These are phyloP conservation scores for Globisporangium nagaii DNA, from an alignment of 352 stramenopile species.

Conservation along the genomic window DNA sequence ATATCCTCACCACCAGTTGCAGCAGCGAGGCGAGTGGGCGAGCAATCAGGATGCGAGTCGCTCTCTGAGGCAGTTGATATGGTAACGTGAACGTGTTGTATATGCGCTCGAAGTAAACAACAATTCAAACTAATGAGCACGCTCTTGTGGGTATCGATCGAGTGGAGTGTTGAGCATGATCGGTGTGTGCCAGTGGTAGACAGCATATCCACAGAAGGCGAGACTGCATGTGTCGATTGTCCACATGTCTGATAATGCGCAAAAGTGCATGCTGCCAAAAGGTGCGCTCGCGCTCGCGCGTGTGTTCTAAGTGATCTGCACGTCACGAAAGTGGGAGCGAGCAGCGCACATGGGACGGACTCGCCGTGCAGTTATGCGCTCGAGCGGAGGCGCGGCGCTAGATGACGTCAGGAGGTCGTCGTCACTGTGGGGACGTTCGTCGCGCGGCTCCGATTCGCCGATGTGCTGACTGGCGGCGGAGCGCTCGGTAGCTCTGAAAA, in stretches of 20 bases:
- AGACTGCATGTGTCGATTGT: too few species aligned
- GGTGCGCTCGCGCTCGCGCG: too few species aligned
- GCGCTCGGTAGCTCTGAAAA: too few species aligned
- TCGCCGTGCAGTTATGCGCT: neutral
- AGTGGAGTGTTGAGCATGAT: neutral
- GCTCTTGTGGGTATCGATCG: too few species aligned
- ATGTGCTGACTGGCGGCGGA: neutral
- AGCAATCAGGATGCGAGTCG: too few species aligned
- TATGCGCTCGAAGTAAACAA: too few species aligned
- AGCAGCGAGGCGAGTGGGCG: neutral
- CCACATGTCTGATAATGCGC: neutral
- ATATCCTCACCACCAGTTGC: neutral
- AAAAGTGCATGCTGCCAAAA: neutral
- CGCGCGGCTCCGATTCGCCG: neutral
- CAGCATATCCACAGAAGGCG: too few species aligned
- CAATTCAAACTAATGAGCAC: too few species aligned
- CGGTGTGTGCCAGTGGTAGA: neutral
- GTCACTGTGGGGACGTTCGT: conserved; percentile 7
- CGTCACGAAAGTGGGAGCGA: conserved; percentile 1
- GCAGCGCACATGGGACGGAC: neutral
- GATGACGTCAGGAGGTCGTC: too few species aligned
- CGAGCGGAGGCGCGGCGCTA: too few species aligned
- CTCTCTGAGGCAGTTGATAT: too few species aligned
- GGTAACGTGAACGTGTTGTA: too few species aligned
- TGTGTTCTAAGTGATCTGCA: neutral